phyloP scores from a whole-genome alignment of 2,329 filamentous ascomycete genomes.

The Arthroderma sp. region DNA sequence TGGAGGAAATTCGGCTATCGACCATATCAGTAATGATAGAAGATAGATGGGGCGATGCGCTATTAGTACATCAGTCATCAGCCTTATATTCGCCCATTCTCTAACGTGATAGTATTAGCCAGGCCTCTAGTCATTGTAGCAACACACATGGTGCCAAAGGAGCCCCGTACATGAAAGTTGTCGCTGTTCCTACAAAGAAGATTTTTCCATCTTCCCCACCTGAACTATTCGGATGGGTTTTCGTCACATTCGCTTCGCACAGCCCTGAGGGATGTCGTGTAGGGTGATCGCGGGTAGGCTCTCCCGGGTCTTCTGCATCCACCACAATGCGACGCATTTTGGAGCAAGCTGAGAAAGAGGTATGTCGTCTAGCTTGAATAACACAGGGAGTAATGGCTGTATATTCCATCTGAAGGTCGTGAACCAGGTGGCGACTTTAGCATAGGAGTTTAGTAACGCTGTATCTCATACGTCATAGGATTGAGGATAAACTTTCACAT shows the following conservation, averaged over 20 bases:
- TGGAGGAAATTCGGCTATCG: constrained; percentile 52
- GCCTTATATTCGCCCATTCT: constrained; percentile 30
- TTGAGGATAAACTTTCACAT: not conserved
- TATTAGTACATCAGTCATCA: constrained; percentile 30
- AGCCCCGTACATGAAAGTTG: constrained; percentile 24
- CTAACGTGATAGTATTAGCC: constrained; percentile 14
- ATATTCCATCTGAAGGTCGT: not conserved
- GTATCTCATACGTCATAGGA: not conserved
- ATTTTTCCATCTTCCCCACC: constrained; percentile 28
- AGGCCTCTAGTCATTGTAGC: not conserved
- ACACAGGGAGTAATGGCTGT: not conserved
- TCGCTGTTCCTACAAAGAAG: constrained; percentile 32
- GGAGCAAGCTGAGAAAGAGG: not conserved
- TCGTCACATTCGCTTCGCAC: constrained; percentile 35
- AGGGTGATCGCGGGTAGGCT: constrained; percentile 31
- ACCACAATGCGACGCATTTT: constrained; percentile 15
- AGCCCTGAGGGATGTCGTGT: constrained; percentile 17
- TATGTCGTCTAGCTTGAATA: not conserved
- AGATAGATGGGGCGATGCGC: not conserved
- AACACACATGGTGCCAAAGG: not conserved
- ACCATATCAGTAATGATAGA: not conserved
- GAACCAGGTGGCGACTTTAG: not conserved
- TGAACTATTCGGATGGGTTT: constrained; percentile 30
- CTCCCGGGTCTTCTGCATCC: constrained; percentile 26
- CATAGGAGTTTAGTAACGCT: not conserved